A percentile compares a stretch with the other conserved stretches of the same genome.
Evolutionary conservation across 148 eudicot species (phyloP).

Genomic region (Arctostaphylos glauca): DNA sequence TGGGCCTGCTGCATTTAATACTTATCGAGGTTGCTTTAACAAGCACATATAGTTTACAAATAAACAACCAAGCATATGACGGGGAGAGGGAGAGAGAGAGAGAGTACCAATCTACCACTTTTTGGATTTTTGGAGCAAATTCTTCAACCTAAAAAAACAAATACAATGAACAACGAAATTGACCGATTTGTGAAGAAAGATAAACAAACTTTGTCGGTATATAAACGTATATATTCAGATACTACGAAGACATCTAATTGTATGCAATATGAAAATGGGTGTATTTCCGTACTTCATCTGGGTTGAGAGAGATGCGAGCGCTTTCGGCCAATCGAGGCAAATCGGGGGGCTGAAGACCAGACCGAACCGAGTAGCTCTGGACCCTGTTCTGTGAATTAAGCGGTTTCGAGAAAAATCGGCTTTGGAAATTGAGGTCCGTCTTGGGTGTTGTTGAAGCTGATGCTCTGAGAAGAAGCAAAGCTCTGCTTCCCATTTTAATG

Average conservation of each 20-base stretch:
- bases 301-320: conserved; percentile 84
- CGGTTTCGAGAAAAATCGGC: conserved; percentile 14
- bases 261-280: background rate
- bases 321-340: conserved; percentile 69
- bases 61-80: background rate
- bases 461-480: conserved; percentile 24
- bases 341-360: conserved; percentile 65
- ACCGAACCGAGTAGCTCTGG: conserved; percentile 24
- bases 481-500: conserved; percentile 28
- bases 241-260: background rate
- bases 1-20: background rate
- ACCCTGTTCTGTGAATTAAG: background rate
- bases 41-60: background rate
- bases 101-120: conserved; percentile 78
- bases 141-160: conserved; percentile 53
- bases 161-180: background rate
- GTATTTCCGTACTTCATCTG: conserved; percentile 46
- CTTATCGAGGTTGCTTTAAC: background rate
- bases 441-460: background rate
- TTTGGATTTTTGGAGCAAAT: conserved; percentile 83
- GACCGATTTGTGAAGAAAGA: conserved; percentile 1
- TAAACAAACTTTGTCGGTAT: background rate
- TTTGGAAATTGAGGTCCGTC: conserved; percentile 5
- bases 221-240: background rate
- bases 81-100: conserved; percentile 4